phyloP scores from a whole-genome alignment of 1,139 yeast genomes.

The Kluyveromyces sp. region DNA sequence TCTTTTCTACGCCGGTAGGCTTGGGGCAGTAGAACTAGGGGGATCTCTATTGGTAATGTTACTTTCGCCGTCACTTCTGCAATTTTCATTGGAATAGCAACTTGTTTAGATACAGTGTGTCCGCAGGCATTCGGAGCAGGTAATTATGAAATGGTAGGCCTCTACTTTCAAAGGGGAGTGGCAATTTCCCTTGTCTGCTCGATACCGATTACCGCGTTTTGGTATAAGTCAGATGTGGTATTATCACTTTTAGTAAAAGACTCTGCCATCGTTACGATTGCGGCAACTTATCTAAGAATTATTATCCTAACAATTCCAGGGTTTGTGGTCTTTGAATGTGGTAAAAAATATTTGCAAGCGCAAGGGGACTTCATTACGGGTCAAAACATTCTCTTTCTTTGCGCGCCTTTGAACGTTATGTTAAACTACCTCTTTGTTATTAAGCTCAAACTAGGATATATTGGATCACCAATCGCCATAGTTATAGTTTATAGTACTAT shows the following conservation, averaged over 20 bases:
- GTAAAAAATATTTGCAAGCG: constrained; percentile 37
- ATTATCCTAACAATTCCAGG: constrained; percentile 36
- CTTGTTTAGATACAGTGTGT: constrained; percentile 46
- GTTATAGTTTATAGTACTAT: constrained; percentile 34
- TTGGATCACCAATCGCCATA: constrained; percentile 38
- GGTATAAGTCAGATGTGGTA: constrained; percentile 36
- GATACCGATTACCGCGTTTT: constrained; percentile 32
- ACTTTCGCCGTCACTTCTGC: constrained; percentile 45
- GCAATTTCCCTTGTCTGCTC: constrained; percentile 33
- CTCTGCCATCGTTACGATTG: constrained; percentile 28
- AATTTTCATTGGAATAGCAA: constrained; percentile 48
- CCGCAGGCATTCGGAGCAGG: constrained; percentile 45
- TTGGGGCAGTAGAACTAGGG: constrained; percentile 39
- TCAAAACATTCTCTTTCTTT: constrained; percentile 34
- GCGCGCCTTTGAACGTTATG: constrained; percentile 34
- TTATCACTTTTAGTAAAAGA: constrained; percentile 31
- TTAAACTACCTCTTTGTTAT: constrained; percentile 33
- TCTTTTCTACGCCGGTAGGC: constrained; percentile 39
- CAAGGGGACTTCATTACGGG: constrained; percentile 38
- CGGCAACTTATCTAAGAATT: constrained; percentile 32
- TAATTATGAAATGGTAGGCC: constrained; percentile 33
- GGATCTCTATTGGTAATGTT: constrained; percentile 43
- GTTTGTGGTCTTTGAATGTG: constrained; percentile 36
- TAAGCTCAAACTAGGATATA: constrained; percentile 32
- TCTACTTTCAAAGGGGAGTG: constrained; percentile 39